phyloP scores from a whole-genome alignment of 192 early-diverging fungal species.

The Kickxella alabastrina region DNA sequence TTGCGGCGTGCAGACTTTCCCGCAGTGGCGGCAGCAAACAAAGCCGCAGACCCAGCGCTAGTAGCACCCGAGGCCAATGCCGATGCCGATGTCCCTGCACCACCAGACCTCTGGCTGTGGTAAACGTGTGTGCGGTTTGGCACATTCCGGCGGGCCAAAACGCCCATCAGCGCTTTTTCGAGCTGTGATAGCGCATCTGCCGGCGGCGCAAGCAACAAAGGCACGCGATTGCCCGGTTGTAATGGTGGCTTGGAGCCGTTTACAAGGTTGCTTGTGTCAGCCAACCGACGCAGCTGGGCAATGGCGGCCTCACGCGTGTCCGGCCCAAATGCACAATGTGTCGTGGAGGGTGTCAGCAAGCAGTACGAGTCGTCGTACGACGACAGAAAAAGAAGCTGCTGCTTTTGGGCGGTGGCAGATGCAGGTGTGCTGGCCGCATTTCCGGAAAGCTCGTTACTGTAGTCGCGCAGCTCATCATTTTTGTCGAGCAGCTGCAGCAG shows the following conservation, averaged over 20 bases:
- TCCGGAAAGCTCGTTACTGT: not conserved
- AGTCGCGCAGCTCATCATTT: constrained; percentile 16
- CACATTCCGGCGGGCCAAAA: constrained; percentile 36
- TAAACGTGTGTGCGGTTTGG: constrained; percentile 35
- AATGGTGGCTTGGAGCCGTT: constrained; percentile 17
- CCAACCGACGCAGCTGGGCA: constrained; percentile 24
- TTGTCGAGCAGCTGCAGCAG: constrained; percentile 37
- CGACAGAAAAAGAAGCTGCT: not conserved
- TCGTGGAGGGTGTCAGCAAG: constrained; percentile 19
- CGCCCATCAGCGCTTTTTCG: constrained; percentile 35
- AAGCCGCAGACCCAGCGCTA: constrained; percentile 8
- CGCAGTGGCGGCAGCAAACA: not conserved
- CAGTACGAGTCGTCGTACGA: constrained; percentile 49
- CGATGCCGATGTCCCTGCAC: constrained; percentile 30
- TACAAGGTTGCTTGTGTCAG: constrained; percentile 4
- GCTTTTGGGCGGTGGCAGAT: not conserved
- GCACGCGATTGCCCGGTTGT: too few relatives aligned
- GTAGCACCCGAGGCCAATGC: constrained; percentile 21
- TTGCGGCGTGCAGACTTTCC: constrained; percentile 37
- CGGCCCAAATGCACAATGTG: constrained; percentile 5
- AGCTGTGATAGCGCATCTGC: constrained; percentile 26
- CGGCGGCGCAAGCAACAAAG: constrained; percentile 35
- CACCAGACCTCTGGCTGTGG: constrained; percentile 13
- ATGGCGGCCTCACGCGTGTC: constrained; percentile 32
- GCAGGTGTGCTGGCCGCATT: constrained; percentile 1